A percentile compares a stretch with the other conserved stretches of the same genome.
Evolutionary conservation across 208 protist genomes (phyloP).

Genomic region (Endotrypanum monterogeii): DNA sequence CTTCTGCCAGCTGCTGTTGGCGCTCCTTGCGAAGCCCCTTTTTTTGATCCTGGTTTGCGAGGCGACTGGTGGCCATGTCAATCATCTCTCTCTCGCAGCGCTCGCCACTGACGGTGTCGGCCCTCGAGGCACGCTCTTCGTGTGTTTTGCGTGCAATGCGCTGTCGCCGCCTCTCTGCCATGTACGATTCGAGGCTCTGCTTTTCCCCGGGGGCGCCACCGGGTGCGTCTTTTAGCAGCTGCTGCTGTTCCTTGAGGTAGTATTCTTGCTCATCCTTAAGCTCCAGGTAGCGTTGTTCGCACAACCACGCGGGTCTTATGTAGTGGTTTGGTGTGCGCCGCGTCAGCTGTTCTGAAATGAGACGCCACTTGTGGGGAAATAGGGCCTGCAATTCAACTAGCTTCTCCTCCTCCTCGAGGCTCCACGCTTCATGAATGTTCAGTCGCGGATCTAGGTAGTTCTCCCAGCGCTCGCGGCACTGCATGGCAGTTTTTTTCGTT

Average conservation of each 20-base stretch:
- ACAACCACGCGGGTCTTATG: constrained; percentile 97
- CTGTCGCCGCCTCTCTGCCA: constrained; percentile 66
- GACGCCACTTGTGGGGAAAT: constrained; percentile 99
- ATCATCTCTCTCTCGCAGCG: constrained; percentile 99
- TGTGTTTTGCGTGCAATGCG: constrained; percentile 80
- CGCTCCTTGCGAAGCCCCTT: constrained; percentile 99
- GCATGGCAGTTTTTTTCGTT: constrained; percentile 97
- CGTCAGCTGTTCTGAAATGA: constrained; percentile 94
- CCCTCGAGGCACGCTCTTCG: constrained; percentile 95
- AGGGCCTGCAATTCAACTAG: constrained; percentile 98
- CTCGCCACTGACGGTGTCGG: constrained; percentile 98
- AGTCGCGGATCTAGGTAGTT: constrained; percentile 99
- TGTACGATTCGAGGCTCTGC: constrained; percentile 72
- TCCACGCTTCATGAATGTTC: constrained; percentile 99
- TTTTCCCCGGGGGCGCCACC: constrained; percentile 14
- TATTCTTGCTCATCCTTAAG: constrained; percentile 94
- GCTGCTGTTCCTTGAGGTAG: constrained; percentile 51
- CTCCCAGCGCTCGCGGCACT: constrained; percentile 99
- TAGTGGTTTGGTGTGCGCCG: constrained; percentile 67
- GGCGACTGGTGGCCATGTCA: constrained; percentile 97
- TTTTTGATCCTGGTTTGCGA: constrained; percentile 99
- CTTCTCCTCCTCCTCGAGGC: constrained; percentile 98
- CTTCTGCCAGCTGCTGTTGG: constrained; percentile 98
- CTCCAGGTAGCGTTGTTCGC: constrained; percentile 98
- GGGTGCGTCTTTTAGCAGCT: constrained; percentile 9